These are phyloP conservation scores for Malus hybrid DNA, from an alignment of 331 rosid species.

Conservation along the genomic window DNA sequence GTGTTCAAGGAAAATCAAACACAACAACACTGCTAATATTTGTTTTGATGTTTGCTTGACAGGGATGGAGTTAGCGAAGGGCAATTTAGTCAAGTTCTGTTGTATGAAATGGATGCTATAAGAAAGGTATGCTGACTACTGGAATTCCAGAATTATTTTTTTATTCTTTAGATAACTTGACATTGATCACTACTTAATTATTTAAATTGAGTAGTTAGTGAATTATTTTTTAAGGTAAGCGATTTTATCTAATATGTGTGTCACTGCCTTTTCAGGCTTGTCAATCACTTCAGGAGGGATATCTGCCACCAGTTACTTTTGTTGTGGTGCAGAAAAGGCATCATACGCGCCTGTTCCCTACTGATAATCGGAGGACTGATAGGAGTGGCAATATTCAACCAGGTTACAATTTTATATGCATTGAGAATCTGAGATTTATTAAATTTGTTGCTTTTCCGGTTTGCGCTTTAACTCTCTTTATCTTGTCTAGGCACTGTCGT, in stretches of 20 bases:
- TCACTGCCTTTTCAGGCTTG: conserved; percentile 49
- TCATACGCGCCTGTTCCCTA: conserved; percentile 67
- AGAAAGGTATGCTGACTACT: conserved; percentile 39
- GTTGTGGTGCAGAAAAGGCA: conserved; percentile 84
- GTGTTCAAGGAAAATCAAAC: neutral
- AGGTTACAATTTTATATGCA: conserved; percentile 29
- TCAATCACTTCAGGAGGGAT: conserved; percentile 34
- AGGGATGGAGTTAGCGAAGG: conserved; percentile 95
- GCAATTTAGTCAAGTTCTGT: conserved; percentile 66
- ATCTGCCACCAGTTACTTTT: conserved; percentile 58
- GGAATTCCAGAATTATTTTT: neutral
- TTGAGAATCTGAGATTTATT: neutral
- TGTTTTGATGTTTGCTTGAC: neutral
- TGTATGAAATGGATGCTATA: conserved; percentile 74
- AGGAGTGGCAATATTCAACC: conserved; percentile 72
- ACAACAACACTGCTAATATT: neutral
- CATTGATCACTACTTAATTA: too few species aligned
- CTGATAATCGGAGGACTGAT: conserved; percentile 13
- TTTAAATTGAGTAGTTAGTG: too few species aligned
- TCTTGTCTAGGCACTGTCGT: conserved; percentile 62
- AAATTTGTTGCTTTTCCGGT: neutral
- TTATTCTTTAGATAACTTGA: too few species aligned
- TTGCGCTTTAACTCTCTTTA: neutral
- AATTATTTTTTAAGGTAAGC: neutral
- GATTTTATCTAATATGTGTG: neutral